Evolutionary conservation across 2,329 filamentous ascomycete species (phyloP), one percentile per base, ranked within the genome.

Genomic region (Sclerotiophoma versabilis): DNA sequence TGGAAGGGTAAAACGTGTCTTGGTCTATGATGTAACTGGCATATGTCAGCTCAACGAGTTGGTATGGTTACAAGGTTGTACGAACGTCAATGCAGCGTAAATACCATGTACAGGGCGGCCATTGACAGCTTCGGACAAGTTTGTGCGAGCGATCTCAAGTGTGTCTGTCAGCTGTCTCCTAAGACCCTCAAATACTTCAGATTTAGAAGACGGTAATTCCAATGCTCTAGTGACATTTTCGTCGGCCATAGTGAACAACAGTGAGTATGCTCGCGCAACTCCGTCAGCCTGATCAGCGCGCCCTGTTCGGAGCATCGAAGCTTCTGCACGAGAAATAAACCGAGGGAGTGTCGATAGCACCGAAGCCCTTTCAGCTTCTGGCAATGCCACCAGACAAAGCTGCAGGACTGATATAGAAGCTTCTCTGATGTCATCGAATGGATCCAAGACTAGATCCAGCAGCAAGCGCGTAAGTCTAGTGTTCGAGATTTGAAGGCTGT

Each of bases 271-370:
- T 47, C 91, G 87, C 27, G 93, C 93, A 41, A 95, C 87, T 9
- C 93, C 93, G 75, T 99, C 93, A 1, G 93, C 92, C 72, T 96
- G 91, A 70, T 98, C 93, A 11, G 92, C 93, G 57, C 95, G 84
- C 19, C 91, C 91, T 4, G 92, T 96, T 22, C 78, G 80, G 19
- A 86, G 81, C 53, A 91, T 87, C 27, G 84, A 77, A 4, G 76
- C 73, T 51, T 88, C 83, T 1, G 78, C 79, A 26, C 75, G 66
- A 9, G 58, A 34, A 8, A 77, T 49, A 23, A 75, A 75, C 2
- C 38, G 58, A 20, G 63, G 58, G 29, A 71, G 58, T 10, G 43
- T 54, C 15, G 55, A 46, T 9, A 71, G 25, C 4, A 54, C 50
- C 4, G 23, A 14, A 10, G 42, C 20, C 34, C 56, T 63, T 17